Evolutionary conservation across 2,329 filamentous ascomycete genomes (phyloP).

Genomic region (Talaromyces funiculosus): DNA sequence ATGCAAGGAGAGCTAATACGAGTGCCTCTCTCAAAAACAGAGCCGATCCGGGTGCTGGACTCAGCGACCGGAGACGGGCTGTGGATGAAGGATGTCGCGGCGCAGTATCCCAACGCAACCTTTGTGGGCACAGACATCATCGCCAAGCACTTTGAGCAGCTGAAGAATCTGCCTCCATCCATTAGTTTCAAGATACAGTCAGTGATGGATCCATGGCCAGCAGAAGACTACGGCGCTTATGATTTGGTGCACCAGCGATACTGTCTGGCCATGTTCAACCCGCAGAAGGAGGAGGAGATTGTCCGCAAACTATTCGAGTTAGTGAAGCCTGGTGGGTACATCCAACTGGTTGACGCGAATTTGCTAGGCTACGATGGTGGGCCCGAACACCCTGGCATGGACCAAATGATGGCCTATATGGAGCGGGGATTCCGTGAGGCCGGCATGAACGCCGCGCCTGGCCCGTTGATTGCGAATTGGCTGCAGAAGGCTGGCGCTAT

Average conservation of each 20-base stretch:
- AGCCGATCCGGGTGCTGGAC: background rate
- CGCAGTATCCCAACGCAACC: background rate
- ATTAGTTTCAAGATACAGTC: background rate
- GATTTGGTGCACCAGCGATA: background rate
- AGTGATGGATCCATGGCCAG: background rate
- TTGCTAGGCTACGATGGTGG: background rate
- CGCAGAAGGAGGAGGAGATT: background rate
- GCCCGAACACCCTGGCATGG: background rate
- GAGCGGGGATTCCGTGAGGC: background rate
- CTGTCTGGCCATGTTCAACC: constrained; percentile 1
- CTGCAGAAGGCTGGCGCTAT: background rate
- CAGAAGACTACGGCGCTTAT: background rate
- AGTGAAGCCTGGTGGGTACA: background rate
- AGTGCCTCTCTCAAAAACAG: background rate
- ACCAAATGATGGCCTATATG: constrained; percentile 2
- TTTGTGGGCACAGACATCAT: background rate
- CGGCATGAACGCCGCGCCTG: background rate
- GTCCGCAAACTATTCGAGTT: background rate
- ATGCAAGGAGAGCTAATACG: background rate
- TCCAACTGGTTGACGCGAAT: background rate
- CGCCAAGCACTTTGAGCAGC: background rate
- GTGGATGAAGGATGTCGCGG: background rate
- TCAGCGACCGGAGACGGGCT: background rate
- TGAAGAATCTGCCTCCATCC: background rate
- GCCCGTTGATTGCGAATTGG: background rate